Evolutionary conservation across 176 grass and related monocot genomes (phyloP).

Genomic region (Elaeis guineensis): DNA sequence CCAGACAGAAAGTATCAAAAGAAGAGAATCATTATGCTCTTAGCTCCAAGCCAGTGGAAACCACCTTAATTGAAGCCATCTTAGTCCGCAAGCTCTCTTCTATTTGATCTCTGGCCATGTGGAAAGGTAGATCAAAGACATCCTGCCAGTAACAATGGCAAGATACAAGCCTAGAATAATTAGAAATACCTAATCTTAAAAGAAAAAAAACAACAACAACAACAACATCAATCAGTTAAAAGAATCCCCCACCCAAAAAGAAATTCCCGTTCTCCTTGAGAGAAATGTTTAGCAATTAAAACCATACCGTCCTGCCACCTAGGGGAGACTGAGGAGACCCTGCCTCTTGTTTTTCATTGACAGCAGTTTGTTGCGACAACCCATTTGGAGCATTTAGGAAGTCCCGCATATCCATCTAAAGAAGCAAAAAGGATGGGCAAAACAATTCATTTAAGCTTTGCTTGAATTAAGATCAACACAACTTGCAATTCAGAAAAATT

Average conservation of each 20-base stretch:
- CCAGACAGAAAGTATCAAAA: slow-evolving; percentile 7
- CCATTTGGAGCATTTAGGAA: slow-evolving; percentile 95
- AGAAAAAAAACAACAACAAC: no score
- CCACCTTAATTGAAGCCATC: slow-evolving; percentile 97
- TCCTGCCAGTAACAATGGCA: slow-evolving; percentile 39
- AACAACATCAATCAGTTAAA: no score
- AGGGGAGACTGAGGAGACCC: slow-evolving; percentile 76
- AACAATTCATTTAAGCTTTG: background rate
- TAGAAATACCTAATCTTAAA: no score
- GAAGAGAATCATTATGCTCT: background rate
- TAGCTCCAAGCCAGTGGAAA: background rate
- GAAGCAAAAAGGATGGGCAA: background rate
- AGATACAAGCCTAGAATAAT: no score
- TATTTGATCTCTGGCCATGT: slow-evolving; percentile 99
- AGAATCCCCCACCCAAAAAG: no score
- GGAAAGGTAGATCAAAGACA: slow-evolving; percentile 96
- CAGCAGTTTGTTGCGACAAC: slow-evolving; percentile 43
- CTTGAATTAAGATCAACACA: no score
- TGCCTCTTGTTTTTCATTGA: slow-evolving; percentile 55
- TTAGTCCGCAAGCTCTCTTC: slow-evolving; percentile 98
- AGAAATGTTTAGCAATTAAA: background rate
- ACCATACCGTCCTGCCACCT: slow-evolving; percentile 76
- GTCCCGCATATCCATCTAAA: slow-evolving; percentile 93
- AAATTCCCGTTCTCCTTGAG: no score
- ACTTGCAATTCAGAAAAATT: no score